phyloP scores from a whole-genome alignment of 441 rosid species.

The Erysimum cheiri region DNA sequence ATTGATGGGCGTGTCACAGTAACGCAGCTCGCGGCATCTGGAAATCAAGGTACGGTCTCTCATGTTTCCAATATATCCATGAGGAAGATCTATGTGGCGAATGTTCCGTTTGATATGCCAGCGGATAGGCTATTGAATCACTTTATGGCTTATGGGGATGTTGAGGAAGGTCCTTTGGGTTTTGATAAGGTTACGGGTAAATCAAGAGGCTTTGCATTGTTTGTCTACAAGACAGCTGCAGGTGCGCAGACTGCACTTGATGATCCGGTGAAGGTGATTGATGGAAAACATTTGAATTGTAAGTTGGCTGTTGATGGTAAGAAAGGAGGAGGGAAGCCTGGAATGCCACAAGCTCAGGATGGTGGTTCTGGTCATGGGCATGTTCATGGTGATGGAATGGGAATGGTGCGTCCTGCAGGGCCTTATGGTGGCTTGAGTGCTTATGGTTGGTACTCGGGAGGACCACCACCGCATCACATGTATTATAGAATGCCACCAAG shows the following conservation, averaged over 20 bases:
- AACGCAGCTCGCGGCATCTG: conserved; percentile 82
- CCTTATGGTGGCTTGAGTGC: conserved; percentile 47
- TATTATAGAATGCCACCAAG: conserved; percentile 63
- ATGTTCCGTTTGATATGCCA: conserved; percentile 77
- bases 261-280: conserved; percentile 72
- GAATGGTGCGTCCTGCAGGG: conserved; percentile 48
- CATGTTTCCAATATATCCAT: conserved; percentile 52
- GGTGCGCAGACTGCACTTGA: conserved; percentile 85
- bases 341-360: conserved; percentile 48
- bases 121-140: conserved; percentile 70
- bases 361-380: conserved; percentile 29
- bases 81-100: conserved; percentile 84
- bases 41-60: conserved; percentile 52
- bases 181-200: conserved; percentile 85
- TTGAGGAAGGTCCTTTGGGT: conserved; percentile 93
- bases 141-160: conserved; percentile 74
- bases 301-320: conserved; percentile 78
- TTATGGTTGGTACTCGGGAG: conserved; percentile 52
- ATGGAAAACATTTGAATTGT: conserved; percentile 75
- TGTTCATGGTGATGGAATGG: conserved; percentile 36
- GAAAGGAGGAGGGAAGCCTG: conserved; percentile 42
- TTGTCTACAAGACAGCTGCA: conserved; percentile 77
- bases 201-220: conserved; percentile 77
- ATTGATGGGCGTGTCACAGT: conserved; percentile 87
- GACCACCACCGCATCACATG: conserved; percentile 56